phyloP scores from a whole-genome alignment of 441 rosid genomes.

The Sinapis alba region DNA sequence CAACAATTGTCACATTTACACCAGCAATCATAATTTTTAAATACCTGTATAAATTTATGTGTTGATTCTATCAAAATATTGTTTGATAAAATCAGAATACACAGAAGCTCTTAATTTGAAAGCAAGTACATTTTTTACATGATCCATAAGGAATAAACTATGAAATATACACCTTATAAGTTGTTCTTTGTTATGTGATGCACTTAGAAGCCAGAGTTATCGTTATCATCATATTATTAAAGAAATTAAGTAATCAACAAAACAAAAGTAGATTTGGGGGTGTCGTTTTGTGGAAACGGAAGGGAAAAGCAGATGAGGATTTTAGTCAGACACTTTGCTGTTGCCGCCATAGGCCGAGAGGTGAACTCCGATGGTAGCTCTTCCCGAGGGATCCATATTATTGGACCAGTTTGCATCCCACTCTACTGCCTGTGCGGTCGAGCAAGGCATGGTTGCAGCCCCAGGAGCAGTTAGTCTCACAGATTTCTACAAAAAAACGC shows the following conservation, averaged over 20 bases:
- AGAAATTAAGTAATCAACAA: background rate
- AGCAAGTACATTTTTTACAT: background rate
- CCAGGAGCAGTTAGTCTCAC: slow-evolving; percentile 84
- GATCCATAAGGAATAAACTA: background rate
- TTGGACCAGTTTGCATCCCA: slow-evolving; percentile 83
- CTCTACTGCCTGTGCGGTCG: slow-evolving; percentile 81
- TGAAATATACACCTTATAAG: background rate
- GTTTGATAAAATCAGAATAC: background rate
- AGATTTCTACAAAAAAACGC: slow-evolving; percentile 48
- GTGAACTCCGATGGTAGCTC: slow-evolving; percentile 92
- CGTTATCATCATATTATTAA: background rate
- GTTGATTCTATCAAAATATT: background rate
- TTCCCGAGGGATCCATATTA: slow-evolving; percentile 85
- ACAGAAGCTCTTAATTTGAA: background rate
- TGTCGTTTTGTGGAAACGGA: background rate
- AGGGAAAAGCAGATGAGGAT: too few relatives aligned
- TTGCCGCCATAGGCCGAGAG: slow-evolving; percentile 75
- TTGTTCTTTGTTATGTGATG: background rate
- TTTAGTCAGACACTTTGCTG: too few relatives aligned
- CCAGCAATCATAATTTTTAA: background rate
- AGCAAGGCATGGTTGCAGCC: slow-evolving; percentile 84
- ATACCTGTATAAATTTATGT: background rate
- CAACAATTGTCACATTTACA: background rate
- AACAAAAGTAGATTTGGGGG: background rate
- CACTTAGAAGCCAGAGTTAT: background rate